Evolutionary conservation across 495 filamentous ascomycete species (phyloP), one percentile per base, ranked within the genome.

Genomic region (Daldinia bambusicola): DNA sequence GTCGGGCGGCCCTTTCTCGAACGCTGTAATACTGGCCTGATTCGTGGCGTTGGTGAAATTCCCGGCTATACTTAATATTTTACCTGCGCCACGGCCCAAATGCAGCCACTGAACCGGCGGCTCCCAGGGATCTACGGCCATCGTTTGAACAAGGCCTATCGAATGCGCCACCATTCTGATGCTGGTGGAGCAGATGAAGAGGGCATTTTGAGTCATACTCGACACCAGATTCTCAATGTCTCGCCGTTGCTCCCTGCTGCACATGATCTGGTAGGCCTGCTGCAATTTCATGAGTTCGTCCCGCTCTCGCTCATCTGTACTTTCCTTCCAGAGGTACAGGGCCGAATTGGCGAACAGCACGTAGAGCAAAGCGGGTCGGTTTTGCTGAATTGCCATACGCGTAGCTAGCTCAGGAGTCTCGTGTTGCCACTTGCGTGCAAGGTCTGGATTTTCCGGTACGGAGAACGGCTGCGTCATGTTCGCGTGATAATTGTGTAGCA

Each of bases 311-410:
- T 71, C 67, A 55, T 75, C 74, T 45, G 37, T 80, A 51, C 60
- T 78, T 69, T 22, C 68, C 16, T 66, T 75, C 79, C 70, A 80
- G 34, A 76, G 73, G 55, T 80, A 68, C 14, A 80, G 62, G 13
- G 80, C 77, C 0, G 80, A 74, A 37, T 79, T 61, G 1, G 79
- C 78, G 9, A 76, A 72, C 5, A 75, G 74, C 13, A 74, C 58
- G 69, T 80, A 74, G 37, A 82, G 75, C n/a, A 82, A 69, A 57
- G 67, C 70, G 37, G 76, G 78, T 26, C 79, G 69, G n/a, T 76
- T 74, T 3, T 75, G 67, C 31, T 71, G 51, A 41, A 75, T 70
- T 12, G 75, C 75, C 63, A 69, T 73, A n/a, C 63, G 53, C 55
- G 80, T 66, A 2, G 80, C 75, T 64, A 81, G 51, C 6, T 67